Conservation (phyloP, 306 rosid genomes). For the Rubus idaeus region DNA sequence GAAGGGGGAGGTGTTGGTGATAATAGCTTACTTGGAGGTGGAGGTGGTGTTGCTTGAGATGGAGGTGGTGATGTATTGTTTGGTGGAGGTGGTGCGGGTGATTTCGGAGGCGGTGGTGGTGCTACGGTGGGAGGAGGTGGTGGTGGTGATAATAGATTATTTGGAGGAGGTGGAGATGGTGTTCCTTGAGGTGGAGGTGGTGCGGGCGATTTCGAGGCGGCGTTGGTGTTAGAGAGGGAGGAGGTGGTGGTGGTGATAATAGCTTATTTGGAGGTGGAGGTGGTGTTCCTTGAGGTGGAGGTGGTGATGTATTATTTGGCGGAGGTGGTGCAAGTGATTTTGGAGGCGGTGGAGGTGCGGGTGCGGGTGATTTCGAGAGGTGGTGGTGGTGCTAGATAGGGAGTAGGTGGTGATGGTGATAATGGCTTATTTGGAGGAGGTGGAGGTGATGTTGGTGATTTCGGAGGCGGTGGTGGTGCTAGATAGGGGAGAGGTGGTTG, state of each 20-base stretch:
- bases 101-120: not conserved
- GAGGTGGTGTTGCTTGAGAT: not conserved
- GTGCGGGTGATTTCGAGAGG: not conserved
- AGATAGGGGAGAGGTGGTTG: too few relatives aligned
- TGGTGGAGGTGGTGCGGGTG: not conserved
- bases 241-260: not conserved
- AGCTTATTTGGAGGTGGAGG: not conserved
- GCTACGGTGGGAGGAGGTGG: not conserved
- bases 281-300: not conserved
- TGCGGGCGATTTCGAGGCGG: not conserved
- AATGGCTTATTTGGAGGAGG: too few relatives aligned
- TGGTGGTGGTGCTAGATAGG: too few relatives aligned
- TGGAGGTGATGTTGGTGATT: too few relatives aligned
- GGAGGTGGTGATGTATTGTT: not conserved
- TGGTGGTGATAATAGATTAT: not conserved
- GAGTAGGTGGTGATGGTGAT: not conserved
- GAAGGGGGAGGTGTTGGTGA: not conserved
- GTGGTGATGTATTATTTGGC: not conserved
- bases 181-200: not conserved
- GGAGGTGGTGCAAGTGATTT: not conserved
- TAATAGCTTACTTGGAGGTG: not conserved
- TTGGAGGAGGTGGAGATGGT: not conserved
- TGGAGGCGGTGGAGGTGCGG: too few relatives aligned
- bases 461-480: too few relatives aligned
- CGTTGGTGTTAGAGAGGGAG: not conserved